These are phyloP conservation scores for Mucor lusitanicus DNA, from an alignment of 371 early-diverging fungal genomes.

Conservation along the genomic window DNA sequence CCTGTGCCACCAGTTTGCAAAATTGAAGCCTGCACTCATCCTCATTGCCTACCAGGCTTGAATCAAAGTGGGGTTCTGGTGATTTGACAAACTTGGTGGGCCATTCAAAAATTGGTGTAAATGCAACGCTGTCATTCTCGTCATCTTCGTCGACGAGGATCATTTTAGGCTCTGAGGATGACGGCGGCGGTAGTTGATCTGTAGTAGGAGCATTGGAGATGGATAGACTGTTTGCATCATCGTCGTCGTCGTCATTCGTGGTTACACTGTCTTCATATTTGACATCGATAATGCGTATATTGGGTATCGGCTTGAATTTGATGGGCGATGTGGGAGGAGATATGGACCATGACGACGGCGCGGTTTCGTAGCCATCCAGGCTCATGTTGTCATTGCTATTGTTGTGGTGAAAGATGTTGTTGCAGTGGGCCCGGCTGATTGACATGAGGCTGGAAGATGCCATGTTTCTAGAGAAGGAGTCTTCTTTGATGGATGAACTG, in stretches of 20 bases:
- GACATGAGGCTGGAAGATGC: neutral
- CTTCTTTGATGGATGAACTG: neutral
- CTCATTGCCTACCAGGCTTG: slow-evolving; percentile 17
- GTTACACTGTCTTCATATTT: neutral
- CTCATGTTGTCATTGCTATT: neutral
- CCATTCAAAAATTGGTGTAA: neutral
- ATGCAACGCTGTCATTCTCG: neutral
- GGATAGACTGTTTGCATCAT: neutral
- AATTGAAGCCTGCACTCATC: slow-evolving; percentile 22
- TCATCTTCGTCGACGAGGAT: neutral
- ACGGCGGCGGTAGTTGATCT: neutral
- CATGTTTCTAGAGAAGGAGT: neutral
- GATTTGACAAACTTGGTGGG: neutral
- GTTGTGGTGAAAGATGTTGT: neutral
- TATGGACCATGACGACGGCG: neutral
- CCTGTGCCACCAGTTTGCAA: slow-evolving; percentile 24
- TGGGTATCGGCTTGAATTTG: neutral
- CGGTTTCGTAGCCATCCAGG: neutral
- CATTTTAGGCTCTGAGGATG: neutral
- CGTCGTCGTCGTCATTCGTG: neutral
- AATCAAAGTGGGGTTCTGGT: slow-evolving; percentile 15
- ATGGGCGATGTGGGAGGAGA: slow-evolving; percentile 1
- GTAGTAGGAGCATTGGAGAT: neutral
- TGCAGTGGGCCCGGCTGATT: neutral
- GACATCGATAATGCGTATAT: neutral